These are phyloP conservation scores for Ilex paraguariensis DNA, from an alignment of 305 asterid species.

Conservation along the genomic window DNA sequence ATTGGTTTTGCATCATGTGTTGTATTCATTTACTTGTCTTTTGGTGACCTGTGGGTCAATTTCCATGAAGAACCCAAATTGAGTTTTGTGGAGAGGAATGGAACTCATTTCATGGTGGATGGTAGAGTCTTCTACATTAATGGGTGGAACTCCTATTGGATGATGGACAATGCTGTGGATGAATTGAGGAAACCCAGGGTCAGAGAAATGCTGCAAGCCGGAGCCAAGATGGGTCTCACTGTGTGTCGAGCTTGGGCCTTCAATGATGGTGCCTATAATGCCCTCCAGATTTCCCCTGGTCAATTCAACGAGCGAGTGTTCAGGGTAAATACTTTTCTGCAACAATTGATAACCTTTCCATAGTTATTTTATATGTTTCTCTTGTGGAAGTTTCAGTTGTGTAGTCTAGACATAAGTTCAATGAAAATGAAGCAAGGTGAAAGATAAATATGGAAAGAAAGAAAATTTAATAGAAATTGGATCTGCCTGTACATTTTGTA, in stretches of 20 bases:
- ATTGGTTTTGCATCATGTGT: constrained; percentile 80
- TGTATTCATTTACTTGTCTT: constrained; percentile 78
- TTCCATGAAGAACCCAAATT: constrained; percentile 36
- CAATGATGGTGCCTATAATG: constrained; percentile 92
- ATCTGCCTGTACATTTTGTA: too few species aligned
- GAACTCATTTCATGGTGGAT: constrained; percentile 82
- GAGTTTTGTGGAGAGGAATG: constrained; percentile 91
- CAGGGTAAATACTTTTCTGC: constrained; percentile 46
- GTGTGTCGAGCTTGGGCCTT: constrained; percentile 99
- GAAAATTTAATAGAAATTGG: too few species aligned
- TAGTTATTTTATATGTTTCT: neutral
- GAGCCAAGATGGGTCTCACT: constrained; percentile 95
- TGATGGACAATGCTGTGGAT: constrained; percentile 96
- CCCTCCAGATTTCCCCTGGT: constrained; percentile 88
- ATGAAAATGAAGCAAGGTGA: too few species aligned
- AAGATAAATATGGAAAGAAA: too few species aligned
- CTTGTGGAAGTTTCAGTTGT: constrained; percentile 11
- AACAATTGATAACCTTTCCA: too few species aligned
- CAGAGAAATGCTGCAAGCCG: constrained; percentile 61
- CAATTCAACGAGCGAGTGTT: constrained; percentile 77
- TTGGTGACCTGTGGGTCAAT: constrained; percentile 73
- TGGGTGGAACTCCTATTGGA: constrained; percentile 99
- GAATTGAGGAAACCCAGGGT: constrained; percentile 50
- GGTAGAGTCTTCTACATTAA: constrained; percentile 80
- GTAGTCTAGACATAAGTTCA: neutral